Percentiles rank a stretch among this genome's conserved stretches.
Evolutionary conservation across 1,139 yeast genomes (phyloP).

Genomic region (Pichia cactophila): DNA sequence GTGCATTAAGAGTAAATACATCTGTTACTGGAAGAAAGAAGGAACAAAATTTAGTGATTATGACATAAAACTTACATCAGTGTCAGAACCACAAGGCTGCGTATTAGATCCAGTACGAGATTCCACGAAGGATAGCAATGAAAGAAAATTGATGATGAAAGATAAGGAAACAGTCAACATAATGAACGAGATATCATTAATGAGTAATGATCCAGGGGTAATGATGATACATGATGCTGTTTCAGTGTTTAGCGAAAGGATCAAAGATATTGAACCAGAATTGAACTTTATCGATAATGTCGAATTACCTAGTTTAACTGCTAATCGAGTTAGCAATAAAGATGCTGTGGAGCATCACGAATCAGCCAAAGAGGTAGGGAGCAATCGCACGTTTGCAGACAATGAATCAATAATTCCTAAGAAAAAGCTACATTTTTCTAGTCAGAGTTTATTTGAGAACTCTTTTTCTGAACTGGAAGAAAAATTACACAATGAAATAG

Average conservation of each 20-base stretch:
- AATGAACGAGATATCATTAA: background rate
- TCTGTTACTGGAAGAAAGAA: constrained; percentile 15
- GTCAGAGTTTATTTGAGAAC: background rate
- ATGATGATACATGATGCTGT: background rate
- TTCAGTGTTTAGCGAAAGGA: background rate
- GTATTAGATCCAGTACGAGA: constrained; percentile 2
- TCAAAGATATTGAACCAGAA: background rate
- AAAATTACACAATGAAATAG: background rate
- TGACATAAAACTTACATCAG: constrained; percentile 1
- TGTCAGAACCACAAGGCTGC: constrained; percentile 1
- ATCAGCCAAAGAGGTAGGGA: background rate
- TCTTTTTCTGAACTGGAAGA: background rate
- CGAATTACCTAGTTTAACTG: background rate
- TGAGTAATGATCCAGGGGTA: background rate
- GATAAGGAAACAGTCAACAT: background rate
- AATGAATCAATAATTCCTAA: too few relatives aligned
- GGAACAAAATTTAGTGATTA: constrained; percentile 10
- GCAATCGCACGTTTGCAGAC: background rate
- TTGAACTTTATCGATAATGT: background rate
- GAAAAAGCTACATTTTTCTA: background rate
- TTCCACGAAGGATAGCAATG: background rate
- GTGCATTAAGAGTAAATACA: constrained; percentile 16
- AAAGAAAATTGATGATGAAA: background rate
- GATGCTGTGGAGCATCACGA: background rate
- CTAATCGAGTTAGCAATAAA: too few relatives aligned